Percentiles rank a stretch among this genome's conserved stretches.
phyloP scores from a whole-genome alignment of 176 grass and related monocot species.

The Aegilops bicornis region DNA sequence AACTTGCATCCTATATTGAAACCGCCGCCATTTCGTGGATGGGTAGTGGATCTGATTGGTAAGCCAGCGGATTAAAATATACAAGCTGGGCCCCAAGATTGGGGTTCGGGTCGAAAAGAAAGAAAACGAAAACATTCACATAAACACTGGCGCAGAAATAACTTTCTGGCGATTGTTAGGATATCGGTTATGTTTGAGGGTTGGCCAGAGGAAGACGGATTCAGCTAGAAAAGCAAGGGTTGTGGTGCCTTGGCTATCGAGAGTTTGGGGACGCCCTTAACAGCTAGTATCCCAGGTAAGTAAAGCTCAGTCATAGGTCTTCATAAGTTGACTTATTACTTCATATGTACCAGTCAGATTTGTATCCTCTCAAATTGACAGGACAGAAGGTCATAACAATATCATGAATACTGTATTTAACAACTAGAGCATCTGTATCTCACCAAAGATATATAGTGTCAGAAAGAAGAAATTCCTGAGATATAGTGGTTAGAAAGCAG shows the following conservation, averaged over 20 bases:
- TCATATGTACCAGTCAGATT: not conserved
- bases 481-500: not conserved
- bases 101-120: not conserved
- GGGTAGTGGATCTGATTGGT: not conserved
- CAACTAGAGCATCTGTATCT: conserved; percentile 6
- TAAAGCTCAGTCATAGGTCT: conserved; percentile 1
- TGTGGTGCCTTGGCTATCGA: too few relatives aligned
- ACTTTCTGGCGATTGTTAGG: not conserved
- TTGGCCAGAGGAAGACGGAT: not conserved
- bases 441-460: not conserved
- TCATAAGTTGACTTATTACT: not conserved
- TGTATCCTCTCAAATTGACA: conserved; percentile 15
- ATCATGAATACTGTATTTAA: not conserved
- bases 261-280: too few relatives aligned
- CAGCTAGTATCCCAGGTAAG: not conserved
- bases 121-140: not conserved
- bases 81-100: not conserved
- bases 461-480: not conserved
- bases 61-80: not conserved
- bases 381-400: not conserved
- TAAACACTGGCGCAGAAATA: not conserved
- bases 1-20: not conserved
- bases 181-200: not conserved
- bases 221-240: not conserved
- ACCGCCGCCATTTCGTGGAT: not conserved